Percentiles rank a stretch among this genome's conserved stretches.
Conservation (phyloP, 2,329 filamentous ascomycete species). For the Neoarthrinium moseri region DNA sequence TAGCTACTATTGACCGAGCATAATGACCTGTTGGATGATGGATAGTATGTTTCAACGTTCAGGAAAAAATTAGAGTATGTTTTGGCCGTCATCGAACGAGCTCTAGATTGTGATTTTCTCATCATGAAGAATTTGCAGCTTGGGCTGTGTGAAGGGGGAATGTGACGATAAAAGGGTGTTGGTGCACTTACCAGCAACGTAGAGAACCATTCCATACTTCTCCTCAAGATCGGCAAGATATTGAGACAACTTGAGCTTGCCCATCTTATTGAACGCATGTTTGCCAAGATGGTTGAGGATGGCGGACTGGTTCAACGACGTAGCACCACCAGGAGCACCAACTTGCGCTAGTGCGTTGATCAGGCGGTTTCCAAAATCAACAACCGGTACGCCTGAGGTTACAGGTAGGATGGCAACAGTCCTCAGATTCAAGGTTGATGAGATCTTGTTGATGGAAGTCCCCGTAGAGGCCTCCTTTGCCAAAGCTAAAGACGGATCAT, state of each 20-base stretch:
- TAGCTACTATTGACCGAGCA: slow-evolving; percentile 24
- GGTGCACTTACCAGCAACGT: slow-evolving; percentile 79
- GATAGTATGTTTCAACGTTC: slow-evolving; percentile 31
- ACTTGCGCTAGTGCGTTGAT: slow-evolving; percentile 88
- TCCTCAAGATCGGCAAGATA: slow-evolving; percentile 97
- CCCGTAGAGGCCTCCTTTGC: slow-evolving; percentile 60
- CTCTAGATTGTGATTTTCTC: slow-evolving; percentile 55
- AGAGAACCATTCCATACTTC: slow-evolving; percentile 92
- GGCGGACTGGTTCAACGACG: slow-evolving; percentile 86
- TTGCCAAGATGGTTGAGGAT: slow-evolving; percentile 93
- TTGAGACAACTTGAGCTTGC: slow-evolving; percentile 91
- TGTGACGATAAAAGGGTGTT: slow-evolving; percentile 7
- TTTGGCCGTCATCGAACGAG: slow-evolving; percentile 53
- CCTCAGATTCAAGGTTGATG: slow-evolving; percentile 86
- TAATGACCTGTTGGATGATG: neutral
- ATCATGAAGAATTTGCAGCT: slow-evolving; percentile 27
- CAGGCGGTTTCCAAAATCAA: slow-evolving; percentile 89
- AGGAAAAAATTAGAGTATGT: slow-evolving; percentile 71
- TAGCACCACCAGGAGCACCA: slow-evolving; percentile 84
- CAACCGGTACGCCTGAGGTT: slow-evolving; percentile 85
- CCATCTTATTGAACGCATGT: slow-evolving; percentile 96
- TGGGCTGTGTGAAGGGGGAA: too few species aligned
- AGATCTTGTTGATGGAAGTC: slow-evolving; percentile 63
- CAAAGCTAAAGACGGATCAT: slow-evolving; percentile 71
- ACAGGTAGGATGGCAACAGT: slow-evolving; percentile 93